phyloP scores from a whole-genome alignment of 2,329 filamentous ascomycete genomes.

The Colletotrichum karsti region DNA sequence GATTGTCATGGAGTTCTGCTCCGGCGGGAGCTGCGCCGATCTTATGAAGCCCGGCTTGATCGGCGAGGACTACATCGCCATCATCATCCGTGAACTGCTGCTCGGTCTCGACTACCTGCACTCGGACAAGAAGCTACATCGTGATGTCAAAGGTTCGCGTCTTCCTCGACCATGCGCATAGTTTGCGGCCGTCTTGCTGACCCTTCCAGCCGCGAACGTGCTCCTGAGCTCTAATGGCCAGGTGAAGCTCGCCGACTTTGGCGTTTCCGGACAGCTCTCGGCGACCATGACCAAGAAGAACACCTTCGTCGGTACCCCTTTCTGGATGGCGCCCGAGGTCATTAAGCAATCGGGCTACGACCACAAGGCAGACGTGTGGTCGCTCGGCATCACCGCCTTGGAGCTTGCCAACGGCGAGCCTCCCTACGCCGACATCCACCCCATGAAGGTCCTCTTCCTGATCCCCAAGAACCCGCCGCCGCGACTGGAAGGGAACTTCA shows the following conservation, averaged over 20 bases:
- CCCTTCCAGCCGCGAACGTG: slow-evolving; percentile 82
- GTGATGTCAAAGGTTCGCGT: slow-evolving; percentile 86
- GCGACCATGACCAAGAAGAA: slow-evolving; percentile 99
- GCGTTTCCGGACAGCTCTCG: slow-evolving; percentile 93
- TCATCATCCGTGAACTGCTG: slow-evolving; percentile 90
- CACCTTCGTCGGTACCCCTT: slow-evolving; percentile 96
- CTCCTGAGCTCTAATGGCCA: slow-evolving; percentile 89
- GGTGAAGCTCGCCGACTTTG: slow-evolving; percentile 97
- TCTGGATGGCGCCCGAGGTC: slow-evolving; percentile 99
- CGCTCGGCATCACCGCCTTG: slow-evolving; percentile 90
- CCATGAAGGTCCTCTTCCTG: slow-evolving; percentile 97
- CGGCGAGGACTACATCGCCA: slow-evolving; percentile 94
- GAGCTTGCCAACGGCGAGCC: slow-evolving; percentile 93
- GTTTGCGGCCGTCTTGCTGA: background rate
- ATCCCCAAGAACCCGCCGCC: slow-evolving; percentile 96
- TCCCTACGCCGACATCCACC: slow-evolving; percentile 95
- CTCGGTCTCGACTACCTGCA: slow-evolving; percentile 93
- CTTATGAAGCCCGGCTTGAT: slow-evolving; percentile 94
- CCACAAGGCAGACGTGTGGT: slow-evolving; percentile 98
- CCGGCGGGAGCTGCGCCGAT: slow-evolving; percentile 94
- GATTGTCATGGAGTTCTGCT: slow-evolving; percentile 99
- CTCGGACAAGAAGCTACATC: slow-evolving; percentile 92
- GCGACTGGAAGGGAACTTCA: slow-evolving; percentile 81
- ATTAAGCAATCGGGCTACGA: slow-evolving; percentile 99
- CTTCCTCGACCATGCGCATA: background rate